Conservation (phyloP, 1,139 yeast species). For the Wickerhamomyces sp. region DNA sequence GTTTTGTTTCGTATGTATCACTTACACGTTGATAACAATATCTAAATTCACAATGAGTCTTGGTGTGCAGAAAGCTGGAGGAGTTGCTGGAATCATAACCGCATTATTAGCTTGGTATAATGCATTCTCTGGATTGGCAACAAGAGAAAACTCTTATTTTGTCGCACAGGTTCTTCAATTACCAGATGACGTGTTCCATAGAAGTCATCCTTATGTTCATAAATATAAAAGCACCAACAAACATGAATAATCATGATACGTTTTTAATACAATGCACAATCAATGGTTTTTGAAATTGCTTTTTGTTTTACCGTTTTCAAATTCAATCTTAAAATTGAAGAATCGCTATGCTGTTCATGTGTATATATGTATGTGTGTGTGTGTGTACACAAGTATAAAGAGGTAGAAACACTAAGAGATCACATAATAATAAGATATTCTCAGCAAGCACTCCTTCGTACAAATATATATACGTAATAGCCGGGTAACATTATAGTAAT, state of each 20-base stretch:
- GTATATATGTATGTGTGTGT: too few species aligned
- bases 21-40: slow-evolving; percentile 62
- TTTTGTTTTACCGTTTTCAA: neutral
- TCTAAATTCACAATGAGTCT: slow-evolving; percentile 45
- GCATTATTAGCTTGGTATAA: slow-evolving; percentile 72
- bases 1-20: slow-evolving; percentile 54
- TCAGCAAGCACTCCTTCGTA: too few species aligned
- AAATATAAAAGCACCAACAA: neutral
- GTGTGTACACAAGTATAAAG: too few species aligned
- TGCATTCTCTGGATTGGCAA: slow-evolving; percentile 73
- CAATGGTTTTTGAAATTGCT: neutral
- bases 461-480: too few species aligned
- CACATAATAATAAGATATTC: too few species aligned
- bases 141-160: slow-evolving; percentile 55
- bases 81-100: slow-evolving; percentile 61
- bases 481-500: too few species aligned
- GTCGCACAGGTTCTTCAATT: slow-evolving; percentile 50
- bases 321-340: too few species aligned
- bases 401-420: too few species aligned
- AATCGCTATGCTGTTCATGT: too few species aligned
- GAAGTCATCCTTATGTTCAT: neutral
- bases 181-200: slow-evolving; percentile 27
- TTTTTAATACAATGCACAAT: neutral
- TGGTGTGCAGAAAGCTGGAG: slow-evolving; percentile 52
- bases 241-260: too few species aligned